Evolutionary conservation across 2,329 filamentous ascomycete genomes (phyloP).

Genomic region (Botrytis galanthina): DNA sequence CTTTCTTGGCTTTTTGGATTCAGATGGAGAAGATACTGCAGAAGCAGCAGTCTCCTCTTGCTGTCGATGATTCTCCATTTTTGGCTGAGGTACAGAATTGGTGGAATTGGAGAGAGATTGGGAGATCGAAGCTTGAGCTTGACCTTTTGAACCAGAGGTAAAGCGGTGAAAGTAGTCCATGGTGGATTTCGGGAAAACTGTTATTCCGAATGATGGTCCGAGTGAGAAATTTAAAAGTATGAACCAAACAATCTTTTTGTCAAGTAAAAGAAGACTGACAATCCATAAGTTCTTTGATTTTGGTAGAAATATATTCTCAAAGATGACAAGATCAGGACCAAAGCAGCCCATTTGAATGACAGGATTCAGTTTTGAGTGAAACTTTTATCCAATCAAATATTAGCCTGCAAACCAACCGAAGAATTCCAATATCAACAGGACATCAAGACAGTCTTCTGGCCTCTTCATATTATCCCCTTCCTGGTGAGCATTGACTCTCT

Average conservation of each 20-base stretch:
- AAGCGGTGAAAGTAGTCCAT: conserved; percentile 12
- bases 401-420: background rate
- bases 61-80: conserved; percentile 19
- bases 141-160: conserved; percentile 9
- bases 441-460: background rate
- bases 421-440: background rate
- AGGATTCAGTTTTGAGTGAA: background rate
- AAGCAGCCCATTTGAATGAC: background rate
- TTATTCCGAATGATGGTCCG: conserved; percentile 1
- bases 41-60: conserved; percentile 11
- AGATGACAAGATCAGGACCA: background rate
- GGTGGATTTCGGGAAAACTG: conserved; percentile 1
- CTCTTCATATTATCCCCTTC: background rate
- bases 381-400: background rate
- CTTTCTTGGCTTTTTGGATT: conserved; percentile 64
- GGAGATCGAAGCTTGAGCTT: background rate
- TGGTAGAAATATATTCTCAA: background rate
- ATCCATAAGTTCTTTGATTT: background rate
- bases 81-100: conserved; percentile 4
- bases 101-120: background rate
- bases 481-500: background rate
- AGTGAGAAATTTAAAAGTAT: background rate
- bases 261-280: background rate
- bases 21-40: conserved; percentile 15
- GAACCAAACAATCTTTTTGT: background rate